Conservation (phyloP, 768 basidiomycete genomes). For the Lactarius evosmus region DNA sequence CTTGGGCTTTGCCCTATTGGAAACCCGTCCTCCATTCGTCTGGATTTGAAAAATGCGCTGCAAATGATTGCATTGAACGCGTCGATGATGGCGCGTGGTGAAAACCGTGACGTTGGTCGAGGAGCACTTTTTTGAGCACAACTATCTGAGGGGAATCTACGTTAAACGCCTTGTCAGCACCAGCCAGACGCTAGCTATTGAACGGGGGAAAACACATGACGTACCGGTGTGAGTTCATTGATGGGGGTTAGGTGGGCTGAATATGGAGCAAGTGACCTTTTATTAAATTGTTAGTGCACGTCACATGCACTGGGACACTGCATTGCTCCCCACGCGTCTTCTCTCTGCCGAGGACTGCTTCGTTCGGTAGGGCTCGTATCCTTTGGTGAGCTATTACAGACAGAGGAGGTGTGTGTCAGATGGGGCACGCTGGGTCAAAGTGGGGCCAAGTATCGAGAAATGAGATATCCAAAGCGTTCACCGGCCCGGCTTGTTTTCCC, state of each 20-base stretch:
- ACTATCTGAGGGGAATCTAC: background rate
- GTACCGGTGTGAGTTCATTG: constrained; percentile 14
- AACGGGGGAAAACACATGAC: background rate
- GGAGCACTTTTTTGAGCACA: background rate
- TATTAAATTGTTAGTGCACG: constrained; percentile 11
- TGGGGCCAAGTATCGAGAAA: background rate
- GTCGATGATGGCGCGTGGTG: background rate
- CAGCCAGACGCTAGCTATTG: background rate
- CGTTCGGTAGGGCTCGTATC: background rate
- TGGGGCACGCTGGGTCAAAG: background rate
- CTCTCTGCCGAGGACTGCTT: background rate
- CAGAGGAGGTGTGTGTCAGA: background rate
- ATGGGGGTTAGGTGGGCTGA: background rate
- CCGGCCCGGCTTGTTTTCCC: background rate
- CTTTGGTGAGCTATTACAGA: background rate
- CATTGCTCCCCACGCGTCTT: background rate
- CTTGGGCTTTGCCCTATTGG: background rate
- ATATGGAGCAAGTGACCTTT: constrained; percentile 3
- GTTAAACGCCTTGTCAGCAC: background rate
- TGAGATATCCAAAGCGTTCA: too few species aligned
- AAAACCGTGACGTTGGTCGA: background rate
- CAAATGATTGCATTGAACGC: constrained; percentile 15
- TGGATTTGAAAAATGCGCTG: constrained; percentile 7
- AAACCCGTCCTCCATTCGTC: constrained; percentile 13
- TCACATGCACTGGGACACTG: constrained; percentile 19